A percentile compares a stretch with the other conserved stretches of the same genome.
phyloP scores from a whole-genome alignment of 768 basidiomycete species.

The Termitomyces sp. region DNA sequence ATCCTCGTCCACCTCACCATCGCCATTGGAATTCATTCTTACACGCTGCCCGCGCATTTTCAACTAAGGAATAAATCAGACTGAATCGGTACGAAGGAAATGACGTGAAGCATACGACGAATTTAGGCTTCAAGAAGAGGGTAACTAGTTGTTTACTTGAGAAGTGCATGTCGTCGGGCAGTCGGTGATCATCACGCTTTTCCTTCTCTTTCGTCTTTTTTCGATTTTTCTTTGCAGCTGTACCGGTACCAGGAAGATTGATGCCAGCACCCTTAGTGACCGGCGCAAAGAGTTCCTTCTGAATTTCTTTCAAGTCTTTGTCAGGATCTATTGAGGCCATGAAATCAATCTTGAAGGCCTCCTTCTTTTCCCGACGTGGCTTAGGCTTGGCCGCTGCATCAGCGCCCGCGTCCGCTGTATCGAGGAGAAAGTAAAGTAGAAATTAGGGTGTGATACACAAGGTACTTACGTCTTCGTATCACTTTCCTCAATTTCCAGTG shows the following conservation, averaged over 20 bases:
- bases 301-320: slow-evolving; percentile 55
- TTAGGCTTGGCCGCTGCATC: slow-evolving; percentile 50
- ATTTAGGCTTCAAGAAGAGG: slow-evolving; percentile 94
- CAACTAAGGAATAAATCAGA: slow-evolving; percentile 44
- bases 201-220: slow-evolving; percentile 53
- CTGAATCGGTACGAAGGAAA: background rate
- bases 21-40: slow-evolving; percentile 53
- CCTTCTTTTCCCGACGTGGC: slow-evolving; percentile 67
- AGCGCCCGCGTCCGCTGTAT: slow-evolving; percentile 30
- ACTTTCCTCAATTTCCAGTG: slow-evolving; percentile 93
- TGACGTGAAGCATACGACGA: slow-evolving; percentile 62
- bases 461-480: slow-evolving; percentile 68
- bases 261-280: slow-evolving; percentile 68
- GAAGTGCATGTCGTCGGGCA: slow-evolving; percentile 99
- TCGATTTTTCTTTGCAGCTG: slow-evolving; percentile 39
- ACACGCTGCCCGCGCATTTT: slow-evolving; percentile 81
- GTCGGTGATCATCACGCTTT: slow-evolving; percentile 68
- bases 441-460: background rate
- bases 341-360: slow-evolving; percentile 83
- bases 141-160: slow-evolving; percentile 86
- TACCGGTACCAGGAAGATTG: slow-evolving; percentile 56
- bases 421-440: background rate
- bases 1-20: slow-evolving; percentile 91
- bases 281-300: slow-evolving; percentile 76
- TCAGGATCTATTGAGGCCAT: slow-evolving; percentile 49